phyloP scores from a whole-genome alignment of 495 filamentous ascomycete genomes.

The Neurospora tetrasperma region DNA sequence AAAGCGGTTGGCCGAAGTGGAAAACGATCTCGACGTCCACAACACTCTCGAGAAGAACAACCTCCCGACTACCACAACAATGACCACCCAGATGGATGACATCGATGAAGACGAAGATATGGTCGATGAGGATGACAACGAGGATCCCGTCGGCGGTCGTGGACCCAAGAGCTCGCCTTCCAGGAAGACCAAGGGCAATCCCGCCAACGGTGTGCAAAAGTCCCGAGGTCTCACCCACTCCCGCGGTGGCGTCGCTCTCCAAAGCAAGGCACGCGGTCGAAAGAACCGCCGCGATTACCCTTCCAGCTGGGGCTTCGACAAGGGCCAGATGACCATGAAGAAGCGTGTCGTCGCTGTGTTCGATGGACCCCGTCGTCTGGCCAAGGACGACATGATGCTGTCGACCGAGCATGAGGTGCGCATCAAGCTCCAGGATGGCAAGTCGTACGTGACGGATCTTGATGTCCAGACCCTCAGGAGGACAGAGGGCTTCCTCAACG shows the following conservation, averaged over 20 bases:
- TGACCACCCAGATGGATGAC: conserved; percentile 50
- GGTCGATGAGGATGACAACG: conserved; percentile 44
- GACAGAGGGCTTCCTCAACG: conserved; percentile 66
- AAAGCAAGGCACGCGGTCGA: conserved; percentile 51
- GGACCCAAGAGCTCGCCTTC: conserved; percentile 20
- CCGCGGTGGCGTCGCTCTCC: conserved; percentile 49
- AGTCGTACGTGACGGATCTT: conserved; percentile 81
- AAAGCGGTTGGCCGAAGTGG: conserved; percentile 67
- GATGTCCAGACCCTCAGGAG: conserved; percentile 85
- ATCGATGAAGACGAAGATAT: conserved; percentile 53
- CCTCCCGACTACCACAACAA: conserved; percentile 50
- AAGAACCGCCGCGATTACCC: conserved; percentile 91
- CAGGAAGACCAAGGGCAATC: conserved; percentile 33
- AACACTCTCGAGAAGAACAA: conserved; percentile 77
- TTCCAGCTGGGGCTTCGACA: conserved; percentile 79
- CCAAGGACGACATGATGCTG: conserved; percentile 99
- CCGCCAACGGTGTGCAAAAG: conserved; percentile 41
- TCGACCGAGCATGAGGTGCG: conserved; percentile 91
- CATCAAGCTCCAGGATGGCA: conserved; percentile 58
- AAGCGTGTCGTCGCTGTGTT: conserved; percentile 93
- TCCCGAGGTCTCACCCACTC: conserved; percentile 50
- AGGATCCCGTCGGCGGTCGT: conserved; percentile 20
- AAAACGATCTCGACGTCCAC: conserved; percentile 69
- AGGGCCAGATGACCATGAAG: conserved; percentile 92
- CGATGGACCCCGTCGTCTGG: conserved; percentile 76